These are phyloP conservation scores for Penicillium sp. DNA, from an alignment of 2,329 filamentous ascomycete genomes.

Conservation along the genomic window DNA sequence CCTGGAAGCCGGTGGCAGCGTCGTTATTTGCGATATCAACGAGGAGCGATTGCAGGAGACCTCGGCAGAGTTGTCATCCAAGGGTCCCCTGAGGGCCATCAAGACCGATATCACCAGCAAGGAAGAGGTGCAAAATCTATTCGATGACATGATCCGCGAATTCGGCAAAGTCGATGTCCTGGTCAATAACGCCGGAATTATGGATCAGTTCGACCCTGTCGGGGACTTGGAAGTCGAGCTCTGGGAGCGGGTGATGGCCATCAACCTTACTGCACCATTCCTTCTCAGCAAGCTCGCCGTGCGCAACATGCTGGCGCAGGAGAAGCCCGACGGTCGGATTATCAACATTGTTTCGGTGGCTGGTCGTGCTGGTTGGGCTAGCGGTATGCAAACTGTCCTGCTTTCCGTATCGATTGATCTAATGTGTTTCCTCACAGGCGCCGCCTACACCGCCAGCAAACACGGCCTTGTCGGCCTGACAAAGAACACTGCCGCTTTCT, in stretches of 20 bases:
- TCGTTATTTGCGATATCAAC: slow-evolving; percentile 41
- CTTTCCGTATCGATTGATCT: neutral
- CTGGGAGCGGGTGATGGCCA: slow-evolving; percentile 55
- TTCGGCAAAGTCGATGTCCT: slow-evolving; percentile 57
- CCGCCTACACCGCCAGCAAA: slow-evolving; percentile 55
- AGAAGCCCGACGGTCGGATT: slow-evolving; percentile 46
- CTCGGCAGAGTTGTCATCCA: slow-evolving; percentile 23
- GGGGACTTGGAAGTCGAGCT: slow-evolving; percentile 46
- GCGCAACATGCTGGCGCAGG: slow-evolving; percentile 43
- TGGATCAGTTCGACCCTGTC: slow-evolving; percentile 56
- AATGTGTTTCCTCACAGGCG: slow-evolving; percentile 31
- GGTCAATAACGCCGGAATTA: slow-evolving; percentile 58
- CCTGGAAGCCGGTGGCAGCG: slow-evolving; percentile 38
- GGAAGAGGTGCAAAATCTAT: slow-evolving; percentile 37
- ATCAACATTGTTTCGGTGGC: slow-evolving; percentile 55
- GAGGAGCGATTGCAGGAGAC: slow-evolving; percentile 24
- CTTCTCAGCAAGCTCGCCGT: slow-evolving; percentile 54
- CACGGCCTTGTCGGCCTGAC: slow-evolving; percentile 56
- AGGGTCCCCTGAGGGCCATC: slow-evolving; percentile 26
- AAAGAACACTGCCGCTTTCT: slow-evolving; percentile 58
- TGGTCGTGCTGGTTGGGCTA: slow-evolving; percentile 43
- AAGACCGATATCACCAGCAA: slow-evolving; percentile 40
- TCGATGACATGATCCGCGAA: slow-evolving; percentile 28
- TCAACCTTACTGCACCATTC: slow-evolving; percentile 59
- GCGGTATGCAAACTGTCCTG: slow-evolving; percentile 30